Percentiles rank a stretch among this genome's conserved stretches.
phyloP scores from a whole-genome alignment of 225 moss, liverwort and hornwort species.

The Pseudoscleropodium purum region DNA sequence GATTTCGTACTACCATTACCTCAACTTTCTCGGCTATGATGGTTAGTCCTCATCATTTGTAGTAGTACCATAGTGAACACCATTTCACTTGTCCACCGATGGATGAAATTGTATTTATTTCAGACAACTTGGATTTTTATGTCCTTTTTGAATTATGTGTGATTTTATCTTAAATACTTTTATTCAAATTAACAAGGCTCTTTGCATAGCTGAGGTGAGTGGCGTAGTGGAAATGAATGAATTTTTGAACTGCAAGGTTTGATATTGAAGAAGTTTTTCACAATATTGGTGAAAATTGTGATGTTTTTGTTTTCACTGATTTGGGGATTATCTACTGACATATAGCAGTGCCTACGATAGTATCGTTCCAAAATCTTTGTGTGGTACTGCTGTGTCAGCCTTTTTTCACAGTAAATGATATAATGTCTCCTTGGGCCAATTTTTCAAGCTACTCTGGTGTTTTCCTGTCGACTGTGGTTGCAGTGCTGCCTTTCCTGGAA shows the following conservation, averaged over 20 bases:
- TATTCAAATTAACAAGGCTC: not conserved
- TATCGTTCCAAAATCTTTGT: not conserved
- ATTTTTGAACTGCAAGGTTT: not conserved
- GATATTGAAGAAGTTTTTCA: not conserved
- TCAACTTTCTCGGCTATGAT: conserved; percentile 95
- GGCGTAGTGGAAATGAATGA: not conserved
- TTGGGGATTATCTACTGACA: not conserved
- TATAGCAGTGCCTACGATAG: not conserved
- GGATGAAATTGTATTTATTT: not conserved
- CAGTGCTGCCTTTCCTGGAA: conserved; percentile 89
- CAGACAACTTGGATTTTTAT: not conserved
- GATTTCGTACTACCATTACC: conserved; percentile 92
- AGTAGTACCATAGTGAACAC: not conserved
- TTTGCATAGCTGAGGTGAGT: not conserved
- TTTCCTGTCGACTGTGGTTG: conserved; percentile 5
- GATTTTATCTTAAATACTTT: not conserved
- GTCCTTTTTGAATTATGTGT: no score
- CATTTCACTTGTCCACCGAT: not conserved
- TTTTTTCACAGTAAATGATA: not conserved
- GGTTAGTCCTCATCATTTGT: conserved; percentile 19
- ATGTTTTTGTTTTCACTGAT: not conserved
- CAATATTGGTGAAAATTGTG: not conserved
- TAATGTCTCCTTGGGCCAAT: not conserved
- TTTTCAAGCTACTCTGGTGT: not conserved
- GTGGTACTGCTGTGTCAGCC: not conserved